A percentile compares a stretch with the other conserved stretches of the same genome.
Evolutionary conservation across 1,139 yeast genomes (phyloP).

Genomic region (Eremothecium coryli): DNA sequence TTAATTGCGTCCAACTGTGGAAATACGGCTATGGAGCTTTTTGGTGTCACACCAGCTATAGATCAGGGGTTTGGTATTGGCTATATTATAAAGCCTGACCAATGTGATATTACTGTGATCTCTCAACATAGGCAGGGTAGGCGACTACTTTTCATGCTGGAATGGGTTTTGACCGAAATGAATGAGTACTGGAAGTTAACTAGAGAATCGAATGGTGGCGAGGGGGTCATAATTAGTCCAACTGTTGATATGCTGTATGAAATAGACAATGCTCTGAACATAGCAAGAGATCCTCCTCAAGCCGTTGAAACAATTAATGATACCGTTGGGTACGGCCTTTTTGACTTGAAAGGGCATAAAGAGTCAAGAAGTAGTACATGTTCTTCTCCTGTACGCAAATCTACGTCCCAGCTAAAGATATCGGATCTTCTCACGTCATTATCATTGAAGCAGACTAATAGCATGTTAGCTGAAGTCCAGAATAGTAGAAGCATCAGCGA

Average conservation of each 20-base stretch:
- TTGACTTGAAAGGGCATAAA: conserved; percentile 51
- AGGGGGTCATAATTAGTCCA: conserved; percentile 29
- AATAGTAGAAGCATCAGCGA: conserved; percentile 25
- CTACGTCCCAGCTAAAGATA: conserved; percentile 16
- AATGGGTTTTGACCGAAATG: conserved; percentile 49
- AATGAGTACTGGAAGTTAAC: conserved; percentile 37
- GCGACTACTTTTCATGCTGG: conserved; percentile 54
- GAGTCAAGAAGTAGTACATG: conserved; percentile 19
- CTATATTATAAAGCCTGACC: conserved; percentile 60
- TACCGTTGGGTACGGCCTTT: conserved; percentile 55
- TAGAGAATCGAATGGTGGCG: conserved; percentile 31
- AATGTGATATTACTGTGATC: conserved; percentile 51
- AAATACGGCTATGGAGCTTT: conserved; percentile 61
- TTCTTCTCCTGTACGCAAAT: conserved; percentile 18
- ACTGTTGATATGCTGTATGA: conserved; percentile 29
- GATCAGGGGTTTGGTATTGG: conserved; percentile 74
- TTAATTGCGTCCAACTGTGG: conserved; percentile 59
- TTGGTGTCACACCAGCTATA: conserved; percentile 69
- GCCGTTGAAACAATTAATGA: conserved; percentile 7
- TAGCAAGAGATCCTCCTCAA: too few species aligned
- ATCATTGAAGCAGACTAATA: conserved; percentile 7
- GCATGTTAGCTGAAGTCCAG: conserved; percentile 21
- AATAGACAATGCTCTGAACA: conserved; percentile 25
- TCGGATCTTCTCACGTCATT: conserved; percentile 14
- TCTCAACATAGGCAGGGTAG: conserved; percentile 70